phyloP scores from a whole-genome alignment of 1,139 yeast genomes.

The Nakaseomyces delphensis region DNA sequence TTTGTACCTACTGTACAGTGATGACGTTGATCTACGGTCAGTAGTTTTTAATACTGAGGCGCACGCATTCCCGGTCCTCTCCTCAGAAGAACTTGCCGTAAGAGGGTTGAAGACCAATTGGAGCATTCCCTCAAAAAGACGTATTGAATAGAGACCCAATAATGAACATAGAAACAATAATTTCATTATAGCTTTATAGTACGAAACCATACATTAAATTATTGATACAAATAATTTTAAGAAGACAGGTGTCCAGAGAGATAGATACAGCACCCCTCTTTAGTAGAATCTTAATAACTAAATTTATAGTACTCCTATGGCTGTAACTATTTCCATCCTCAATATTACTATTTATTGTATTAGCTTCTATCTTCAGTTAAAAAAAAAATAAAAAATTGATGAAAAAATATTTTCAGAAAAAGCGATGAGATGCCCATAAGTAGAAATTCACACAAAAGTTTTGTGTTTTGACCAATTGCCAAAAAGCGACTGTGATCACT shows the following conservation, averaged over 20 bases:
- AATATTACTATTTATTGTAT: too few species aligned
- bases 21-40: conserved; percentile 54
- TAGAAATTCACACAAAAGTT: neutral
- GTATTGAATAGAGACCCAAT: conserved; percentile 22
- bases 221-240: too few species aligned
- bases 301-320: too few species aligned
- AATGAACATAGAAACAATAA: too few species aligned
- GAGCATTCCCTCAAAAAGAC: conserved; percentile 9
- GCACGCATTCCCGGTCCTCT: conserved; percentile 68
- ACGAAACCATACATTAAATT: too few species aligned
- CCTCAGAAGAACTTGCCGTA: conserved; percentile 10
- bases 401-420: neutral
- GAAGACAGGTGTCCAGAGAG: too few species aligned
- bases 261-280: too few species aligned
- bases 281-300: too few species aligned
- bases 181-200: too few species aligned
- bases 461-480: neutral
- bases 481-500: too few species aligned
- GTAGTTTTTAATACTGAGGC: conserved; percentile 89
- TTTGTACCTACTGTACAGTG: conserved; percentile 64
- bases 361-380: too few species aligned
- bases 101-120: conserved; percentile 11
- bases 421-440: neutral
- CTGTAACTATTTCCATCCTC: too few species aligned
- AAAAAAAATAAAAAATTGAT: neutral